Percentiles rank a stretch among this genome's conserved stretches.
phyloP scores from a whole-genome alignment of 2,329 filamentous ascomycete species.

The Phaeophleospora eucalypticola region DNA sequence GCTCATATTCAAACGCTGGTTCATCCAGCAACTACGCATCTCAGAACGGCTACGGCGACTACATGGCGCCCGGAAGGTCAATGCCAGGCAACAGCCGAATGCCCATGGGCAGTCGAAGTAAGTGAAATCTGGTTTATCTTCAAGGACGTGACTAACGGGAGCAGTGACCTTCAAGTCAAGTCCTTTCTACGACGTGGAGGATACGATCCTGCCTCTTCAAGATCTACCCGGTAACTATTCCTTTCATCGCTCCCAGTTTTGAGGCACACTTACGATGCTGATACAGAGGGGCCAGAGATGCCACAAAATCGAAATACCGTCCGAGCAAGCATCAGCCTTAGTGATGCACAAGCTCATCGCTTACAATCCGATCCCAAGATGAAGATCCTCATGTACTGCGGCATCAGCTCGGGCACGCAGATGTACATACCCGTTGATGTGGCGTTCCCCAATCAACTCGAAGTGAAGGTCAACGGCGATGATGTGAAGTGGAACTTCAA shows the following conservation, averaged over 20 bases:
- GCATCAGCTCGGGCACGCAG: constrained; percentile 49
- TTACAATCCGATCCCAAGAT: constrained; percentile 59
- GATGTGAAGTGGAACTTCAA: constrained; percentile 91
- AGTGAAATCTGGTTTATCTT: constrained; percentile 14
- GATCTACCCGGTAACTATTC: constrained; percentile 65
- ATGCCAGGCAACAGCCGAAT: constrained; percentile 4
- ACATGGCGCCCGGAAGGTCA: constrained; percentile 13
- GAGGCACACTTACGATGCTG: constrained; percentile 31
- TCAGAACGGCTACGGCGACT: constrained; percentile 12
- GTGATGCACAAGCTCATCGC: constrained; percentile 50
- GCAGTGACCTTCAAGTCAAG: constrained; percentile 61
- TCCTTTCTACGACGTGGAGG: constrained; percentile 74
- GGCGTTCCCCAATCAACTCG: constrained; percentile 85
- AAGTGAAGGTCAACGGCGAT: constrained; percentile 82
- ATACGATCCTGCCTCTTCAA: constrained; percentile 60
- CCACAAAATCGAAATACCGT: constrained; percentile 57
- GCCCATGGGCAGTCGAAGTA: constrained; percentile 10
- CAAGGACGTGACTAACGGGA: not conserved
- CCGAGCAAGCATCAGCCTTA: constrained; percentile 56
- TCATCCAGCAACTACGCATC: constrained; percentile 9
- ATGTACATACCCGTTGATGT: constrained; percentile 64
- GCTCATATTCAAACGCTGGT: constrained; percentile 4
- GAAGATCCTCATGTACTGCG: constrained; percentile 80
- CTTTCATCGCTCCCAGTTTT: constrained; percentile 4
- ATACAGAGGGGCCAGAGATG: constrained; percentile 45